These are phyloP conservation scores for Aspergillus puulaauensis DNA, from an alignment of 2,329 filamentous ascomycete species.

Conservation along the genomic window DNA sequence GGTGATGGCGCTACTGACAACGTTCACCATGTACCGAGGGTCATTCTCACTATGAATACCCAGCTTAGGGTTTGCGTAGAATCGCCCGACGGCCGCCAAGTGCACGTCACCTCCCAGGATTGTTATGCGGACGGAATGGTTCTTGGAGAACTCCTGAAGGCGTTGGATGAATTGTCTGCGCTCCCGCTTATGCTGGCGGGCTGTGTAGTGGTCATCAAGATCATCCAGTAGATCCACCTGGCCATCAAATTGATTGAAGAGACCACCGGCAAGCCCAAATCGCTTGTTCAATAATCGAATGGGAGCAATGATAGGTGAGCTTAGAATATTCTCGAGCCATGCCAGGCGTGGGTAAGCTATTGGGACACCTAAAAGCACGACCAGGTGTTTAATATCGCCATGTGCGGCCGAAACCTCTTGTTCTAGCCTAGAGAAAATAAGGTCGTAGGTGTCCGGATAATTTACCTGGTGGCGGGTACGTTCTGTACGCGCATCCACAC, in stretches of 20 bases:
- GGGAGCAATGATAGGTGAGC: constrained; percentile 81
- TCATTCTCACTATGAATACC: constrained; percentile 58
- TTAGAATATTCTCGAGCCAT: constrained; percentile 94
- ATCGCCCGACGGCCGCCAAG: constrained; percentile 62
- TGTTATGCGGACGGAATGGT: constrained; percentile 58
- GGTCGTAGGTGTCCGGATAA: constrained; percentile 66
- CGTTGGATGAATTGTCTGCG: constrained; percentile 69
- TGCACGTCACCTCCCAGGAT: constrained; percentile 67
- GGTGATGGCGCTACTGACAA: constrained; percentile 65
- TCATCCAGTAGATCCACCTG: constrained; percentile 65
- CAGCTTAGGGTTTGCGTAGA: constrained; percentile 62
- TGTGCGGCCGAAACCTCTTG: constrained; percentile 52
- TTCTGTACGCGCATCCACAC: constrained; percentile 63
- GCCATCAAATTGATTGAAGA: constrained; percentile 95
- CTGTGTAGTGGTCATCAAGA: constrained; percentile 76
- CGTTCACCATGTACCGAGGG: constrained; percentile 64
- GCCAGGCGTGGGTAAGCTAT: constrained; percentile 74
- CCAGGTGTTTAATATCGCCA: constrained; percentile 61
- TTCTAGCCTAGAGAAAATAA: constrained; percentile 58
- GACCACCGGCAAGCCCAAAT: constrained; percentile 78
- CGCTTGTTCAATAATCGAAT: constrained; percentile 87
- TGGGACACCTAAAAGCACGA: constrained; percentile 67
- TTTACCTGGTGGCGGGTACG: constrained; percentile 92
- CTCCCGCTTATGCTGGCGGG: constrained; percentile 86
- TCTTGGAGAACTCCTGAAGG: constrained; percentile 59